Percentiles rank a stretch among this genome's conserved stretches.
phyloP scores from a whole-genome alignment of 345 rosid species.

The Eucalyptus regnans region DNA sequence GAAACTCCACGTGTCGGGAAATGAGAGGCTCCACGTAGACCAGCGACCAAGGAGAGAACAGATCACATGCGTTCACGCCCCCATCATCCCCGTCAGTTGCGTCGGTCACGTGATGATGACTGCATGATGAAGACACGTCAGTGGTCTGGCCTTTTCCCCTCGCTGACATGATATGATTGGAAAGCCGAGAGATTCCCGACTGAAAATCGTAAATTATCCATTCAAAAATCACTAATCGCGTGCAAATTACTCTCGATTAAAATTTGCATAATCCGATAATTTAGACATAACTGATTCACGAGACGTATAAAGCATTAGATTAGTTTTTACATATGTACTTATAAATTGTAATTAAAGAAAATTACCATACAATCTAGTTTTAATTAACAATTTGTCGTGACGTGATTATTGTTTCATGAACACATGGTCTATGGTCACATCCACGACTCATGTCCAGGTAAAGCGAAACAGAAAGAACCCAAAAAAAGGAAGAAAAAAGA shows the following conservation, averaged over 20 bases:
- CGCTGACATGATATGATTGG: not conserved
- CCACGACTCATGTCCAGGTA: not conserved
- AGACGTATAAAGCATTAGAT: too few species aligned
- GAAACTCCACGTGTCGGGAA: not conserved
- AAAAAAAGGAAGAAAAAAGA: too few species aligned
- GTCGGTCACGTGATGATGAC: not conserved
- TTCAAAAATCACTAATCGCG: not conserved
- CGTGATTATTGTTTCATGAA: not conserved
- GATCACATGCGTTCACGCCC: not conserved
- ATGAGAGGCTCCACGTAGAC: not conserved
- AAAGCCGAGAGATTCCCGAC: not conserved
- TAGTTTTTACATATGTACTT: too few species aligned
- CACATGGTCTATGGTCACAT: not conserved
- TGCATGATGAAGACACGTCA: not conserved
- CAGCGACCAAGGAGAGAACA: not conserved
- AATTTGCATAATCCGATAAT: rapidly evolving
- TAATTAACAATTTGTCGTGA: not conserved
- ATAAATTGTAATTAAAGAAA: too few species aligned
- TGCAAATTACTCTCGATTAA: not conserved
- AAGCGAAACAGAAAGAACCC: not conserved
- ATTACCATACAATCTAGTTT: too few species aligned
- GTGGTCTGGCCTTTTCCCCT: not conserved
- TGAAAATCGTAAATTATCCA: not conserved
- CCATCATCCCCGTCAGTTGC: not conserved
- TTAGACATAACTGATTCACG: too few species aligned